Evolutionary conservation across 768 basidiomycete species (phyloP).

Genomic region (Tephrocybe sp.): DNA sequence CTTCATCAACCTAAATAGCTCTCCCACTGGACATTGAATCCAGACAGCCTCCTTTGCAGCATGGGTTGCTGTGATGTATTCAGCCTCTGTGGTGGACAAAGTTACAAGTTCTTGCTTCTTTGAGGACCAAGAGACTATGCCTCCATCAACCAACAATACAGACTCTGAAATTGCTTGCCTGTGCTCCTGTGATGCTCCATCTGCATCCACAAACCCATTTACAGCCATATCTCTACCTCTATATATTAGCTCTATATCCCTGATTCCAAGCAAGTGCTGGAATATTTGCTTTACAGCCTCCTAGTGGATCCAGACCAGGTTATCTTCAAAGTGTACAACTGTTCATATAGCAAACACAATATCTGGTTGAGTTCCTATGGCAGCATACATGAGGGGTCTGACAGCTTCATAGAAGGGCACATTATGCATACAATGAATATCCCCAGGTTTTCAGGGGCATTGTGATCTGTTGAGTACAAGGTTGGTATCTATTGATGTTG

Average conservation of each 20-base stretch:
- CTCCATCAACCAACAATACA: background rate
- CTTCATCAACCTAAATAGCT: constrained; percentile 12
- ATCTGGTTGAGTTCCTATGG: constrained; percentile 33
- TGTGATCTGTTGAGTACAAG: constrained; percentile 15
- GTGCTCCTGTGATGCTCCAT: too few species aligned
- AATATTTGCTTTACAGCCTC: constrained; percentile 36
- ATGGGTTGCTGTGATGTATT: constrained; percentile 29
- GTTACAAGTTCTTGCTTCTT: constrained; percentile 9
- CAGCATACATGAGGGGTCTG: constrained; percentile 31
- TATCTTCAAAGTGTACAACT: constrained; percentile 30
- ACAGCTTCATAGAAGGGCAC: constrained; percentile 27
- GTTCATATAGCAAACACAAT: constrained; percentile 29
- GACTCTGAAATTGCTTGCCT: constrained; percentile 15
- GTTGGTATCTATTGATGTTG: constrained; percentile 25
- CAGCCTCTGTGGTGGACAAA: constrained; percentile 6
- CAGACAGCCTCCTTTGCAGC: constrained; percentile 31
- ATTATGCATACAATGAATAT: constrained; percentile 22
- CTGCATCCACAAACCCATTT: too few species aligned
- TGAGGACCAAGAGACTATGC: constrained; percentile 8
- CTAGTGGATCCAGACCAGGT: constrained; percentile 36
- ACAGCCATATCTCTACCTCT: constrained; percentile 3
- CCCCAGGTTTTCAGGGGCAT: constrained; percentile 20
- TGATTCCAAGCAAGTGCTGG: constrained; percentile 34
- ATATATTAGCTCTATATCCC: constrained; percentile 14
- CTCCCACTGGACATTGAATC: constrained; percentile 21